Base-by-base conservation (phyloP, 768 basidiomycete species). In the Astraeus odoratus region DNA sequence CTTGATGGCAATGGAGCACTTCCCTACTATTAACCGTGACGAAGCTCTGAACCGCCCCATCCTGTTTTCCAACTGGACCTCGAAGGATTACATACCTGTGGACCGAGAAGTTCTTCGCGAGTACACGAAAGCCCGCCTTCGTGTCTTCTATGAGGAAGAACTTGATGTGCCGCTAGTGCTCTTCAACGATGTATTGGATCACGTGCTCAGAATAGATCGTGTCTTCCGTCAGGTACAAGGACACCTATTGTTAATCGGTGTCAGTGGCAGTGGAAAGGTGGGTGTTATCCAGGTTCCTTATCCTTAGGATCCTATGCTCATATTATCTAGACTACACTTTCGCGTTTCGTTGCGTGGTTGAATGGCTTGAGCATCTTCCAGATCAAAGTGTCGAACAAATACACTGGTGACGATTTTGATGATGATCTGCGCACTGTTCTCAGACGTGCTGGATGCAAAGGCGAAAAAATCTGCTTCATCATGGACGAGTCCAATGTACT, bases 401-500 rank as follows among this genome's bases (percentile, higher is more conserved):
- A 99, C 63, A 96, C 92, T 2, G 94, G 90, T 19, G 94, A 95
- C 13, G 96, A 99, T 64, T 99, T 99, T 56, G 96, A 99, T 54
- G 95, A 99, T 52, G 96, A 99, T 63, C 73, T 99, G 36, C 83
- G 96, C 33, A 89, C 82, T 0, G 96, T 99, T 5, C 81, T 99
- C 29, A 89, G 96, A 35, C 85, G 96, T 27, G 75, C 95, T 6
- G 96, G 96, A 5, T 97, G 93, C 73, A 99, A 98, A 61, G 93
- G 93, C 54, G 96, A 99, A 67, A 98, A 98, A 69, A 86, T 99
- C 39, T 97, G 93, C 63, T 99, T 99, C 75, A 98, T 99, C 70
- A 97, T 99, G 96, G 96, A 99, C 64, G 96, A 99, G 64, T 98
- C 96, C 3, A 98, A 99, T 57, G 96, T 98, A 10, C 83, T 98